Evolutionary conservation across 331 rosid genomes (phyloP), one percentile per base, ranked within the genome.

Genomic region (Cydonia oblonga): DNA sequence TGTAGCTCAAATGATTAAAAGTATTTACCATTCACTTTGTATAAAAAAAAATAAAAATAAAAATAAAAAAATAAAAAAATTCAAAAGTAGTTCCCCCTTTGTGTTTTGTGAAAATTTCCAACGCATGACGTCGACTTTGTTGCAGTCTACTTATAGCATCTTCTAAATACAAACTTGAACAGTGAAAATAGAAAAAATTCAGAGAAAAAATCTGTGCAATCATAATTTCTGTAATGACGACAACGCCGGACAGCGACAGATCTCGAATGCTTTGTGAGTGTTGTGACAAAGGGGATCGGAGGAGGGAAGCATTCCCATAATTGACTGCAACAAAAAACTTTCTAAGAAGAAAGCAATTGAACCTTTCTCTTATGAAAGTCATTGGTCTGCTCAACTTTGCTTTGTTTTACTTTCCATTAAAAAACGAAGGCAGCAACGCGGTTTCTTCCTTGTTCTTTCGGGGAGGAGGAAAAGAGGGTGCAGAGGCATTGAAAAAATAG

Each of bases 361-460:
- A 75, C 65, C 44, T 67, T 76, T 57, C 79, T 30, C 59, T 58
- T 76, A 72, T 57, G 70, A 40, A 40, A 51, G 18, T 51, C 56
- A 51, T 51, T 68, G 68, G 54, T 70, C 23, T 28, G 18, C 56
- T 71, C 53, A 38, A 58, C 38, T 33, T 12, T 42, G 49, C 49
- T 18, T 81, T 25, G 64, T 57, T 35, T 35, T 75, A 22, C 72
- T 69, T 22, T 20, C 10, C 59, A n/a, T 28, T 16, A 63, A 72
- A 78, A 74, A 69, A 10, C 29, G 52, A 68, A 71, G 79, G 82
- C 84, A 66, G 84, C 75, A 63, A 87, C 87, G 89, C 88, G 90
- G 87, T 83, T 83, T 86, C 86, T 81, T 77, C 62, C 44, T 59
- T 19, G 72, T 24, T 70, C 63, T n/a, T 70, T 67, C 42, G 8